A percentile compares a stretch with the other conserved stretches of the same genome.
Conservation (phyloP, 2,329 filamentous ascomycete genomes). For the Fusarium clavum region DNA sequence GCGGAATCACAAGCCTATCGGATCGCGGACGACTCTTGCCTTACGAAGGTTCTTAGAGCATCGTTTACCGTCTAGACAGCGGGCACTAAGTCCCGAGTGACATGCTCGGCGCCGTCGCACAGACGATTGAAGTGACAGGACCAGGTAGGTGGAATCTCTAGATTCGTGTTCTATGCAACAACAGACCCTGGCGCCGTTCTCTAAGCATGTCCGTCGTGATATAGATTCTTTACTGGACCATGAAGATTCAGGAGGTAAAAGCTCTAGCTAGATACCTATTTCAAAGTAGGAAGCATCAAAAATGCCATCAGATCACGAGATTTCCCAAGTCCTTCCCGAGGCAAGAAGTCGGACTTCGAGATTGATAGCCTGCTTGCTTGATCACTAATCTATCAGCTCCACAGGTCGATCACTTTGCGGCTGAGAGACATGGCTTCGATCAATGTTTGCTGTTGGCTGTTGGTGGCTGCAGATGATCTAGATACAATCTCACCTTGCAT, state of each 20-base stretch:
- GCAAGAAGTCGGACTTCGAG: not conserved
- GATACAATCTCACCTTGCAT: not conserved
- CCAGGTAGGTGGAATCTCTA: not conserved
- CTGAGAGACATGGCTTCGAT: not conserved
- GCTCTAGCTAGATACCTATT: not conserved
- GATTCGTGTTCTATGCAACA: not conserved
- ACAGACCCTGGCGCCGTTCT: not conserved
- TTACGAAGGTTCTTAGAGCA: not conserved
- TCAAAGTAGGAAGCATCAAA: not conserved
- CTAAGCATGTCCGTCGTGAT: not conserved
- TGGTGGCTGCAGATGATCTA: not conserved
- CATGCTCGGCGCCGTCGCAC: not conserved
- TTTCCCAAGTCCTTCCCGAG: not conserved
- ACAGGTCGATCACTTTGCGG: not conserved
- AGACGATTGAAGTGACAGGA: not conserved
- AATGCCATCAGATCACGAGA: not conserved
- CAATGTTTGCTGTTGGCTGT: not conserved
- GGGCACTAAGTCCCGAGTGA: not conserved
- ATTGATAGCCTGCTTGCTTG: not conserved
- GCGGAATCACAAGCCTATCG: not conserved
- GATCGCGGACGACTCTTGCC: not conserved
- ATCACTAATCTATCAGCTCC: not conserved
- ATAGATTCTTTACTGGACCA: not conserved
- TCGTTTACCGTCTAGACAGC: not conserved
- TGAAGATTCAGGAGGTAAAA: not conserved